Evolutionary conservation across 768 basidiomycete species (phyloP).

Genomic region (Cystobasidium onofrii): DNA sequence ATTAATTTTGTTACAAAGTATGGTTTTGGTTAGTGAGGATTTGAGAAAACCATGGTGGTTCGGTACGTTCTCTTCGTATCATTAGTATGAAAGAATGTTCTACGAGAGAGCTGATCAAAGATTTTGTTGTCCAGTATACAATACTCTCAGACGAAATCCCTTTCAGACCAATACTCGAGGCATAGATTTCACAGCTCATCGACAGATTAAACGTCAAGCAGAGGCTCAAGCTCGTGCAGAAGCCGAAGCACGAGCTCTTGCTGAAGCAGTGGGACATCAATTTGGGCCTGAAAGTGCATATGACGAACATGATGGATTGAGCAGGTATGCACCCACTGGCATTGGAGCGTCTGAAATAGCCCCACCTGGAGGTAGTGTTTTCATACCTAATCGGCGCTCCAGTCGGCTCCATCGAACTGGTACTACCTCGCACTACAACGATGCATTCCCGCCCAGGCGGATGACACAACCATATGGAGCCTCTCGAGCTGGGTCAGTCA

Average conservation of each 20-base stretch:
- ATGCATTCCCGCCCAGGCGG: neutral
- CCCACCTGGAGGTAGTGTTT: neutral
- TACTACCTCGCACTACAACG: neutral
- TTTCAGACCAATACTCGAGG: neutral
- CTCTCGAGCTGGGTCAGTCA: neutral
- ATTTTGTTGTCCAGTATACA: neutral
- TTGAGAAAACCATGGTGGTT: constrained; percentile 4
- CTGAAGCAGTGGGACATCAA: neutral
- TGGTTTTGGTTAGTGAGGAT: neutral
- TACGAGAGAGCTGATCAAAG: neutral
- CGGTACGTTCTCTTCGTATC: neutral
- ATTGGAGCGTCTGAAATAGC: neutral
- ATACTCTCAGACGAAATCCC: neutral
- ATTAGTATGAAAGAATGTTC: too few species aligned
- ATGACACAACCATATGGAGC: neutral
- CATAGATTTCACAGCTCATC: neutral
- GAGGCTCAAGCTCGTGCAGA: neutral
- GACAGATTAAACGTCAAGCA: neutral
- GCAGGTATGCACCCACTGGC: neutral
- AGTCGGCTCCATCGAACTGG: neutral
- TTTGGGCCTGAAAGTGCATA: neutral
- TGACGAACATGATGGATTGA: neutral
- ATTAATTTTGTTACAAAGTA: neutral
- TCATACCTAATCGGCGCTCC: neutral
- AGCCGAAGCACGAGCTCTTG: neutral